A percentile compares a stretch with the other conserved stretches of the same genome.
These are phyloP conservation scores for Solanum hybrid DNA, from an alignment of 305 asterid species.

Conservation along the genomic window DNA sequence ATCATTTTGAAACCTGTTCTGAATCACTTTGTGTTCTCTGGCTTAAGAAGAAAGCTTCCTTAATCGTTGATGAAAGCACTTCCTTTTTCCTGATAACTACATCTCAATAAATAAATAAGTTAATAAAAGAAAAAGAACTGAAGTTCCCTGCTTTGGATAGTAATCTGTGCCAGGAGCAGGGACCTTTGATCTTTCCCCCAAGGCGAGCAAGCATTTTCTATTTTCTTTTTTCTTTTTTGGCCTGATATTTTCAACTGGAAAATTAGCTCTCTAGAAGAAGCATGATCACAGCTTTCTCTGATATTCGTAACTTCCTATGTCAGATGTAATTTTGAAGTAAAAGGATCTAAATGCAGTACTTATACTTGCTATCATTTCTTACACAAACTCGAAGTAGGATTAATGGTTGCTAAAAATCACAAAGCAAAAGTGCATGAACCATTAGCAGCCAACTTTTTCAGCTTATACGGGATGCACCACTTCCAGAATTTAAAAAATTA, in stretches of 20 bases:
- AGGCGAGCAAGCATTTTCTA: neutral
- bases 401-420: neutral
- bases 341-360: neutral
- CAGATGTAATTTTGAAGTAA: neutral
- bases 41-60: neutral
- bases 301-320: neutral
- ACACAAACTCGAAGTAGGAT: neutral
- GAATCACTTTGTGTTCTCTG: neutral
- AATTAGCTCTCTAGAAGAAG: neutral
- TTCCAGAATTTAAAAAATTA: neutral
- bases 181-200: neutral
- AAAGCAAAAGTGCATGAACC: neutral
- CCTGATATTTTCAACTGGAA: neutral
- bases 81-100: neutral
- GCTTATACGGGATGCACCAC: neutral
- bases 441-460: neutral
- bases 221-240: neutral
- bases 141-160: neutral
- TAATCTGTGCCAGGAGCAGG: neutral
- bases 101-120: neutral
- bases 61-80: neutral
- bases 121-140: neutral
- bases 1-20: neutral
- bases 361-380: neutral
- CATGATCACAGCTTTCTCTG: neutral